Evolutionary conservation across 768 basidiomycete genomes (phyloP).

Genomic region (Ramaria rubella): DNA sequence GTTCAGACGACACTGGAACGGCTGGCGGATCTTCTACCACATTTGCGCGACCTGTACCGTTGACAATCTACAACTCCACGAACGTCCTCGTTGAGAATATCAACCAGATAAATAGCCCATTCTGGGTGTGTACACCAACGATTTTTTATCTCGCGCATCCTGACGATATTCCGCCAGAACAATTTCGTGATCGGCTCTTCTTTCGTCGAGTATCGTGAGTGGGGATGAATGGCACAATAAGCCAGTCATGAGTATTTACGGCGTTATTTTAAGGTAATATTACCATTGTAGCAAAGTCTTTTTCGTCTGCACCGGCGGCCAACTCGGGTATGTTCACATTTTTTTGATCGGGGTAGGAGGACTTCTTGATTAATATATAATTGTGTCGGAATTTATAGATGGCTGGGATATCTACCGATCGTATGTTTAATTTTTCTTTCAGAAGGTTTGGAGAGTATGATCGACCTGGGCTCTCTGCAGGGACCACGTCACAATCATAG

Average conservation of each 20-base stretch:
- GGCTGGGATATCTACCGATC: conserved; percentile 60
- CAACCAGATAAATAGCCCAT: conserved; percentile 33
- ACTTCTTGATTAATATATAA: background rate
- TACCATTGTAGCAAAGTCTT: conserved; percentile 41
- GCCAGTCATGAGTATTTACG: background rate
- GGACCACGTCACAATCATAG: conserved; percentile 13
- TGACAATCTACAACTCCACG: conserved; percentile 47
- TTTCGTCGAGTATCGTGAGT: conserved; percentile 1
- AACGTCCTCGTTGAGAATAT: conserved; percentile 40
- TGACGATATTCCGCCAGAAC: conserved; percentile 21
- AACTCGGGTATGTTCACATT: conserved; percentile 35
- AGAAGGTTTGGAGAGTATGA: background rate
- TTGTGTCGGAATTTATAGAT: conserved; percentile 25
- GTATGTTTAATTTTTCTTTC: conserved; percentile 8
- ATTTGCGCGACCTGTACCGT: conserved; percentile 47
- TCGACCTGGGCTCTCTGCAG: background rate
- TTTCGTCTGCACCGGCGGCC: conserved; percentile 33
- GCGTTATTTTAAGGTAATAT: conserved; percentile 29
- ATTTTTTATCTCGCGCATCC: conserved; percentile 13
- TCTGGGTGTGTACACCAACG: conserved; percentile 30
- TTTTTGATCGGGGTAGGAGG: no score
- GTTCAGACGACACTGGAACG: conserved; percentile 28
- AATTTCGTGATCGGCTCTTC: conserved; percentile 36
- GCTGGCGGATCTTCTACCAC: conserved; percentile 37
- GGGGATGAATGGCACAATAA: background rate